Evolutionary conservation across 305 asterid genomes (phyloP), one percentile per base, ranked within the genome.

Genomic region (Ilex paraguariensis): DNA sequence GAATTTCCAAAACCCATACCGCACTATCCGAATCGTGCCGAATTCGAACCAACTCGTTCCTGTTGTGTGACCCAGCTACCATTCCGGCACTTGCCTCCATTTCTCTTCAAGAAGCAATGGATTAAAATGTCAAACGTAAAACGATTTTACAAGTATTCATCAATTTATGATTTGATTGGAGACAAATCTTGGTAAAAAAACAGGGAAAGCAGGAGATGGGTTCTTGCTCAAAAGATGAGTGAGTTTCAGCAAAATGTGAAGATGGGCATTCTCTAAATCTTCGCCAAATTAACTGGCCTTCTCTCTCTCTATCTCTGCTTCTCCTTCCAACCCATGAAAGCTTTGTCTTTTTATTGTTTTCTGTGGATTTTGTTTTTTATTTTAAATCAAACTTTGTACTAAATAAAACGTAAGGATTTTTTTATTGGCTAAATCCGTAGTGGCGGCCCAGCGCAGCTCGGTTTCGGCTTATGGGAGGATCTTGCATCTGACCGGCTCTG

Each of bases 21-120:
- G 66, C 85, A 57, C 77, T 73, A 71, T 82, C 89, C 76, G 87
- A 80, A 70, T 81, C 89, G 59, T 80, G 89, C 58, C 81, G 82
- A 66, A 85, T 85, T 56, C 87, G 77, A 59, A 89, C 97, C 28
- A 89, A 80, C 69, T 89, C 88, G 61, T 89, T 87, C 64, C 88
- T 79, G 69, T 81, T 79, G 83, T 85, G 89, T 8, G 97, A 89
- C 80, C 97, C 97, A 76, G 97, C 97, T 57, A 89, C 91, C 87
- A 89, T 70, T 21, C 94, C 95, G 62, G 79, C 85, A 73, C 61
- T 78, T 62, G 92, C 95, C 76, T 88, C 96, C 96, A 88, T 88
- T 64, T 51, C 42, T 36, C 42, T 36, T 36, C 42, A 36, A 36
- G 42, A 36, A 36, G 9, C 42, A 36, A 15, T 0, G 16, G 52